A percentile compares a stretch with the other conserved stretches of the same genome.
Conservation (phyloP, 2,329 filamentous ascomycete species). For the Nemania serpens region DNA sequence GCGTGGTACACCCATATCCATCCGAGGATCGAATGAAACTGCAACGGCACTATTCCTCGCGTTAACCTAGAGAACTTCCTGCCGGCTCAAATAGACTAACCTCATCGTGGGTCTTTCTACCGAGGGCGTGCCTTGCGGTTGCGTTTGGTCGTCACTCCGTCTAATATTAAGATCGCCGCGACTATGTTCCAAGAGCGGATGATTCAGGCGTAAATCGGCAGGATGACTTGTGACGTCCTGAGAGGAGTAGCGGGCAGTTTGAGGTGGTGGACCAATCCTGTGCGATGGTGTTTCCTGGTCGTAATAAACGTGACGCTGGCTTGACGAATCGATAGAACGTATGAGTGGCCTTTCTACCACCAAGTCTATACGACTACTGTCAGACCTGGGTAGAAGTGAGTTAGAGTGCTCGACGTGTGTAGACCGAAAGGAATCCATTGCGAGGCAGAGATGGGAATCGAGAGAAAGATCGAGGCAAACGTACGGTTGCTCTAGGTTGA, state of each 20-base stretch:
- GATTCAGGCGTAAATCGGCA: conserved; percentile 1
- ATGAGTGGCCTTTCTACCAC: conserved; percentile 31
- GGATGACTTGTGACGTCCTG: conserved; percentile 30
- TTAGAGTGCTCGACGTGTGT: conserved; percentile 39
- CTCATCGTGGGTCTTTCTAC: conserved; percentile 43
- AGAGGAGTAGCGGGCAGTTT: conserved; percentile 22
- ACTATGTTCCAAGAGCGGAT: conserved; percentile 8
- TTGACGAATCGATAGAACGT: conserved; percentile 35
- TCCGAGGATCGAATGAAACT: conserved; percentile 55
- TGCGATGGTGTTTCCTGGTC: conserved; percentile 16
- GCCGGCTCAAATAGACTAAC: conserved; percentile 32
- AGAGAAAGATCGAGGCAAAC: conserved; percentile 38
- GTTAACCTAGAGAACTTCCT: conserved; percentile 14
- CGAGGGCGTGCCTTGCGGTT: conserved; percentile 29
- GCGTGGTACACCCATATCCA: conserved; percentile 55
- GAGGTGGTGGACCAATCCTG: conserved; percentile 8
- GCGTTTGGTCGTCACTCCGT: conserved; percentile 36
- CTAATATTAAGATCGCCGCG: conserved; percentile 33
- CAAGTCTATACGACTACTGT: conserved; percentile 38
- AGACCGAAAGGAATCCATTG: conserved; percentile 39
- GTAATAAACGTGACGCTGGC: conserved; percentile 23
- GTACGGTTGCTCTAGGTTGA: conserved; percentile 25
- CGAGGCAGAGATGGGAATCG: conserved; percentile 32
- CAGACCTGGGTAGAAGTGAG: conserved; percentile 45
- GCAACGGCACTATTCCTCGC: conserved; percentile 50